Evolutionary conservation across 2,329 filamentous ascomycete species (phyloP), one percentile per base, ranked within the genome.

Genomic region (Colletotrichum sidae): DNA sequence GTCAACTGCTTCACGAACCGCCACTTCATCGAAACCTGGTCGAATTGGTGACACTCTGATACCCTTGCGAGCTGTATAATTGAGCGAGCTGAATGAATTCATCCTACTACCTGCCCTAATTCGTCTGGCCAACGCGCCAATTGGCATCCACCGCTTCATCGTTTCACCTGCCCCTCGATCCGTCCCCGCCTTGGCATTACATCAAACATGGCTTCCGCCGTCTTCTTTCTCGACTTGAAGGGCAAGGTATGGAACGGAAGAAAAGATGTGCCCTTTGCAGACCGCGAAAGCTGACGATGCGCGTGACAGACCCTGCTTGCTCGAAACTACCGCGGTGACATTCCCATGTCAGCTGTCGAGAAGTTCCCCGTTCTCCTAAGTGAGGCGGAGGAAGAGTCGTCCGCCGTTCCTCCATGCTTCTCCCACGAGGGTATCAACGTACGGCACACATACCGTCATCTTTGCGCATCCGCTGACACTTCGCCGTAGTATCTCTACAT

Each of bases 211-310:
- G 96, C 96, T 72, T 99, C 96, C 67, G 96, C 96, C 70, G 79
- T 99, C 75, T 99, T 99, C 88, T 99, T 99, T 79, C 91, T 99
- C 75, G 96, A 99, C 80, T 87, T 99, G 72, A 99, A 99, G 93
- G 96, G 96, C 92, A 99, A 99, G 92, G 94, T 96, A 73, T 55
- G 70, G 69, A 53, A 10, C 11, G 3, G 4, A 8, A 55, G 35
- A 33, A 39, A 2, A 10, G 9, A 10, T 6, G 15, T n/a, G 5
- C 17, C n/a, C 2, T 25, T 9, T n/a, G 8, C 10, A 15, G 15
- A 25, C 49, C 34, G 39, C 33, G 41, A 51, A 42, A 59, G 56
- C 72, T 75, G 70, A 74, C 70, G 49, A 44, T 54, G 63, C 59
- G 13, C 33, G 47, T 34, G 59, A 63, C 78, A 97, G 94, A 98